These are phyloP conservation scores for Pilatotrama ljubarskyi DNA, from an alignment of 768 basidiomycete species.

Conservation along the genomic window DNA sequence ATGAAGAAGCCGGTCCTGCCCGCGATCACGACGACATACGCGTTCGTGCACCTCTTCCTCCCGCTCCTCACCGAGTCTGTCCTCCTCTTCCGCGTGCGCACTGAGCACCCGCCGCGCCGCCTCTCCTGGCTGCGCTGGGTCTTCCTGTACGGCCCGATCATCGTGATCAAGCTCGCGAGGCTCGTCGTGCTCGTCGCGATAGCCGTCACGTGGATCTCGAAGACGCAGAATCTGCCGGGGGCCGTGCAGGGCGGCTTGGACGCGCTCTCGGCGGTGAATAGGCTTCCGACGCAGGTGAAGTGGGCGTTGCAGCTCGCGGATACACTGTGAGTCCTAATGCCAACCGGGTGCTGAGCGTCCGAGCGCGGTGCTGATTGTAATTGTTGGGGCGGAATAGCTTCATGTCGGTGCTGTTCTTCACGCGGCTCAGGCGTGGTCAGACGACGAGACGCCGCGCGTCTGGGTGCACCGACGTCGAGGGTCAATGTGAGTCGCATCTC, in stretches of 20 bases:
- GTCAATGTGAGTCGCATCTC: neutral
- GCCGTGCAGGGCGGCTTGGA: neutral
- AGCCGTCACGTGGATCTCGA: constrained; percentile 13
- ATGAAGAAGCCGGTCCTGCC: neutral
- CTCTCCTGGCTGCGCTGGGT: constrained; percentile 11
- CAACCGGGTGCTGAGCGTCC: neutral
- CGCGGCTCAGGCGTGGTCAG: neutral
- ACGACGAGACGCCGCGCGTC: neutral
- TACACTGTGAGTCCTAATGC: constrained; percentile 3
- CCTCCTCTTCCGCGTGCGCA: constrained; percentile 37
- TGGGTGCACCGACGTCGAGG: neutral
- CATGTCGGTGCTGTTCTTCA: neutral
- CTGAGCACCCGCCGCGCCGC: constrained; percentile 33
- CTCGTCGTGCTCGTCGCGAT: constrained; percentile 19
- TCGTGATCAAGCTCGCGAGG: constrained; percentile 33
- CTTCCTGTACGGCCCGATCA: constrained; percentile 25
- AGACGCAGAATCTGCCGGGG: neutral
- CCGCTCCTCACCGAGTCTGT: constrained; percentile 40
- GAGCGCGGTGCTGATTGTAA: too few relatives aligned
- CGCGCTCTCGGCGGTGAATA: neutral
- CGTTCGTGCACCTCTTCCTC: constrained; percentile 3
- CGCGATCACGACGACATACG: neutral
- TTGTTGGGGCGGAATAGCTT: too few relatives aligned
- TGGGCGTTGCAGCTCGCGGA: neutral
- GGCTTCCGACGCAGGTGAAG: neutral